These are phyloP conservation scores for Rubus parviflorus DNA, from an alignment of 306 rosid species.

Conservation along the genomic window DNA sequence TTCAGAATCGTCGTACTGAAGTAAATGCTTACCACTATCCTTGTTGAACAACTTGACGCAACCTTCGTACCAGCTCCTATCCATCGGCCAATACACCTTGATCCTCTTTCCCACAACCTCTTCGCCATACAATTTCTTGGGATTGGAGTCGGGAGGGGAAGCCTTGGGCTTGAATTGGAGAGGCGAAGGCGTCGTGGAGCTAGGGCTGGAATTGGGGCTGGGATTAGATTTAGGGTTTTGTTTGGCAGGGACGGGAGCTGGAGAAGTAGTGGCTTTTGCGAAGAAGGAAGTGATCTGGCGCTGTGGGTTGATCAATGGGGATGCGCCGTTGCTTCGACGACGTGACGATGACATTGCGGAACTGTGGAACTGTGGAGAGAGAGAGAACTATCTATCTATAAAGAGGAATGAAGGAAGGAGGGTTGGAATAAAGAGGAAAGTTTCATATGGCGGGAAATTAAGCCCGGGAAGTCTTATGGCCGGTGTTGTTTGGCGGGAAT, in stretches of 20 bases:
- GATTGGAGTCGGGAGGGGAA: neutral
- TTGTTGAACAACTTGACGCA: constrained; percentile 50
- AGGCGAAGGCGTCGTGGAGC: constrained; percentile 25
- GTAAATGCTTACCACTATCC: constrained; percentile 47
- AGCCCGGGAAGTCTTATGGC: neutral
- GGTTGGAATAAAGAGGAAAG: neutral
- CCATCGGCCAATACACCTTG: constrained; percentile 82
- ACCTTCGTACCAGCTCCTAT: constrained; percentile 81
- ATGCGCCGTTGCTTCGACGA: constrained; percentile 71
- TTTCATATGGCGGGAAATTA: constrained; percentile 20
- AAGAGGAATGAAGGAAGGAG: neutral
- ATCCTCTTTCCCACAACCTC: constrained; percentile 68
- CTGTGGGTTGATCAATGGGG: constrained; percentile 74
- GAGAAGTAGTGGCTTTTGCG: constrained; percentile 48
- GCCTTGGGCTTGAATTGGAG: constrained; percentile 18
- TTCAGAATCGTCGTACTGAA: constrained; percentile 72
- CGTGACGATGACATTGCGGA: constrained; percentile 53
- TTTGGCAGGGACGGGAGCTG: neutral
- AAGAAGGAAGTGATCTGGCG: constrained; percentile 90
- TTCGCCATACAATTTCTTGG: constrained; percentile 23
- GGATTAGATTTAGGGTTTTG: neutral
- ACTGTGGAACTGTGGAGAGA: neutral
- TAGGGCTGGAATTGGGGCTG: constrained; percentile 11
- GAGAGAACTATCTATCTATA: neutral
- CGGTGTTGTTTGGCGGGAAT: constrained; percentile 21